These are phyloP conservation scores for Medicago ruthenica DNA, from an alignment of 306 rosid genomes.

Conservation along the genomic window DNA sequence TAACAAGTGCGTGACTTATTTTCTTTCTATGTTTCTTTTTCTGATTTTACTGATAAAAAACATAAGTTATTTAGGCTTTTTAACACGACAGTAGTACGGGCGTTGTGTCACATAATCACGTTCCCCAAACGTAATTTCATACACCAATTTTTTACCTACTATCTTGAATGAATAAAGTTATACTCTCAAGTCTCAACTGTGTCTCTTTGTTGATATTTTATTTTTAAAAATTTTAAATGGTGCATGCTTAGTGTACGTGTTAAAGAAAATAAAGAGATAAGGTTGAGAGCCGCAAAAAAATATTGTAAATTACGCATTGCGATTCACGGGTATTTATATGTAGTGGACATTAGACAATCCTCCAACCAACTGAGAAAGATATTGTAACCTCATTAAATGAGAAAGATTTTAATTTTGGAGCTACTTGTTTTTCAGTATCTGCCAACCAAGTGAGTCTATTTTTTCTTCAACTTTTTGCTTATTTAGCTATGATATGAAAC, in stretches of 20 bases:
- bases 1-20: neutral
- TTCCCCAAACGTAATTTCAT: conserved; percentile 23
- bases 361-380: too few relatives aligned
- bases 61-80: neutral
- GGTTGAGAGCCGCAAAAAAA: neutral
- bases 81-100: conserved; percentile 19
- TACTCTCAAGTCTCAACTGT: neutral
- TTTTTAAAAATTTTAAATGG: neutral
- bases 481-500: conserved; percentile 1
- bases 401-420: conserved; percentile 27
- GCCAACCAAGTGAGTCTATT: conserved; percentile 39
- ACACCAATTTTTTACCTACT: conserved; percentile 49
- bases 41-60: neutral
- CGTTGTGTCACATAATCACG: conserved; percentile 24
- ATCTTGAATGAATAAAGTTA: conserved; percentile 35
- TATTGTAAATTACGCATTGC: conserved; percentile 34
- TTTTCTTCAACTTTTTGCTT: neutral
- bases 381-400: conserved; percentile 36
- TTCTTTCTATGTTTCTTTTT: neutral
- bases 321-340: conserved; percentile 55
- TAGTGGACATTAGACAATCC: conserved; percentile 31
- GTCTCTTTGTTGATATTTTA: conserved; percentile 4
- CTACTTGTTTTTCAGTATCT: conserved; percentile 16
- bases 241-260: conserved; percentile 12
- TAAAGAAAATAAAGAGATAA: conserved; percentile 6